A percentile compares a stretch with the other conserved stretches of the same genome.
Evolutionary conservation across 2,329 filamentous ascomycete species (phyloP).

Genomic region (Neurospora sp.): DNA sequence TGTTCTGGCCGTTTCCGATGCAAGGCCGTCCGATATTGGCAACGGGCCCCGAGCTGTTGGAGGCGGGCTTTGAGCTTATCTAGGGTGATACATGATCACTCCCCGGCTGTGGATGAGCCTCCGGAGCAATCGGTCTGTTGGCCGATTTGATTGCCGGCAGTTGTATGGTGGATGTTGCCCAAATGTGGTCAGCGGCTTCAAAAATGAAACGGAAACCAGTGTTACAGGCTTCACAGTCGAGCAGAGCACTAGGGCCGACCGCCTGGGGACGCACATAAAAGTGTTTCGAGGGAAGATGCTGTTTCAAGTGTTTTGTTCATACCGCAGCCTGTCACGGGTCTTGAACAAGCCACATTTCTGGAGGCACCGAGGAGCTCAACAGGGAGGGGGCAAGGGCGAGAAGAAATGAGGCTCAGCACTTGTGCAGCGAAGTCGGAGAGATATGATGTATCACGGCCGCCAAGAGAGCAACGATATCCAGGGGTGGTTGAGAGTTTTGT

Average conservation of each 20-base stretch:
- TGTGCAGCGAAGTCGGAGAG: not conserved
- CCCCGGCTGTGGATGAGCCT: not conserved
- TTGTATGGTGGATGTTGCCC: not conserved
- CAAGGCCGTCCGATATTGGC: conserved; percentile 47
- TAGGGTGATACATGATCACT: not conserved
- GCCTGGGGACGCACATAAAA: not conserved
- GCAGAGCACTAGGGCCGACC: not conserved
- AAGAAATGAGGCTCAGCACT: not conserved
- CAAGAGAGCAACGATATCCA: not conserved
- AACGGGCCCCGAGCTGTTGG: conserved; percentile 34
- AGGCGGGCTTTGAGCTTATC: conserved; percentile 38
- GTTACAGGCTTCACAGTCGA: not conserved
- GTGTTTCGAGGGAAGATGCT: not conserved
- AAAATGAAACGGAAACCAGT: not conserved
- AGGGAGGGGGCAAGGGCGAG: not conserved
- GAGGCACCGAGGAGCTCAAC: not conserved
- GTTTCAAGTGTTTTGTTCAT: not conserved
- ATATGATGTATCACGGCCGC: not conserved
- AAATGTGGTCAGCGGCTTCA: not conserved
- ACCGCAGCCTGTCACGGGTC: not conserved
- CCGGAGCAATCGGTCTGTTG: not conserved
- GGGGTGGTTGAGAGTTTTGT: not conserved
- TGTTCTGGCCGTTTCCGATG: conserved; percentile 54
- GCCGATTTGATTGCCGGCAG: not conserved
- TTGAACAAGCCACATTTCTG: not conserved